Base-by-base conservation (phyloP, 495 filamentous ascomycete genomes). In the Xylaria venustula region DNA sequence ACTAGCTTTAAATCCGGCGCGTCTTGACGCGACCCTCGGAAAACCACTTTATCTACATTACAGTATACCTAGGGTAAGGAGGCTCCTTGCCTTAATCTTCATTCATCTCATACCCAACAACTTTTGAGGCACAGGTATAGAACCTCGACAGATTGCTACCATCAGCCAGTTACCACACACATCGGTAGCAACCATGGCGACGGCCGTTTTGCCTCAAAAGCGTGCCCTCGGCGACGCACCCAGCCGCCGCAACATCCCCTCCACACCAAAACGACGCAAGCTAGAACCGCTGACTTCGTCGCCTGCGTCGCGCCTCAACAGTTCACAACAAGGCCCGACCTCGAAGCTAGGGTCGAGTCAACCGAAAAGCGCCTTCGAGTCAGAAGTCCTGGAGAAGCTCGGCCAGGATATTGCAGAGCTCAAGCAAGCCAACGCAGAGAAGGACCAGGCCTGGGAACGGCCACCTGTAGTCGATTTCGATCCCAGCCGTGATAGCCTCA, bases 391-490 rank as follows among this genome's bases (percentile, higher is more conserved):
- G 53, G 93, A 96, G 78, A 96, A 92, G 73, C 81, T 98, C 74
- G 91, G 91, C 36, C 93, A 97, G 75, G 92, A 97, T 71, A 91
- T 98, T 40, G 84, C 77, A 14, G 91, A 85, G 2, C 80, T 96
- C 66, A 97, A 91, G 75, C 77, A 89, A 66, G 88, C 79, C 69
- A 96, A 94, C 69, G 80, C 90, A 2, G 95, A 98, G 68, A 93
- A 88, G 71, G 94, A 98, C 72, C 94, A 99, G 74, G 85, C 92
- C 64, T 99, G 94, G 94, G 84, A 86, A 17, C 84, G 94, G 26
- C 95, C 95, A 11, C 76, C 80, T 9, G 74, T 98, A 6, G 84
- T 83, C 5, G 79, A 83, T 47, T 97, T 93, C 71, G 77, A 93
- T 61, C 83, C 87, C n/a, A 64, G 77, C 28, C 88, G 73, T 46